Evolutionary conservation across 1,284 basidiomycete species (phyloP).

Genomic region (Meira miltonrushii): DNA sequence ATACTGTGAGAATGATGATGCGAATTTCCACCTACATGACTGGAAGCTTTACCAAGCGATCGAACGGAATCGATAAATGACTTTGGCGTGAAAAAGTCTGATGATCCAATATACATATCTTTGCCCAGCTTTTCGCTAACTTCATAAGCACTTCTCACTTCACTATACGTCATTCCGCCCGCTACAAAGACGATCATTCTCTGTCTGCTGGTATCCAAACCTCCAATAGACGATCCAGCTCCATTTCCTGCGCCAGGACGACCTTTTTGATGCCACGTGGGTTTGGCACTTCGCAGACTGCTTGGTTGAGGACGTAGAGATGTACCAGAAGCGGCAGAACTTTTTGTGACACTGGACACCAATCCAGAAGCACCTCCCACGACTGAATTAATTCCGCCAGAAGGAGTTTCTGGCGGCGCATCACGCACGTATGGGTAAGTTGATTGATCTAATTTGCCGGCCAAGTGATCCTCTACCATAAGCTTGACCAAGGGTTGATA

Average conservation of each 20-base stretch:
- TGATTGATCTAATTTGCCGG: constrained; percentile 69
- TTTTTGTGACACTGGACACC: constrained; percentile 1
- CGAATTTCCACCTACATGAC: not conserved
- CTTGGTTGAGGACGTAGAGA: constrained; percentile 19
- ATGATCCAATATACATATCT: constrained; percentile 93
- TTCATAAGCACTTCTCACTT: constrained; percentile 81
- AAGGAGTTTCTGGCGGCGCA: constrained; percentile 61
- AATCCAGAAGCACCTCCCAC: constrained; percentile 2
- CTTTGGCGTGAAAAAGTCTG: constrained; percentile 77
- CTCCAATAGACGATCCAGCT: constrained; percentile 7
- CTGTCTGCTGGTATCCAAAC: constrained; percentile 57
- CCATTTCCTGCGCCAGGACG: constrained; percentile 18
- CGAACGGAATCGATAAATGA: constrained; percentile 80
- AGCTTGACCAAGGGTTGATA: constrained; percentile 81
- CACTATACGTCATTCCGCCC: constrained; percentile 93
- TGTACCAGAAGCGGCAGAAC: not conserved
- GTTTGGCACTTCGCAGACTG: constrained; percentile 36
- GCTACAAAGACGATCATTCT: constrained; percentile 86
- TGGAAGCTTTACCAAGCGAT: constrained; percentile 36
- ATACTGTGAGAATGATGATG: constrained; percentile 6
- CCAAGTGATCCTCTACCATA: constrained; percentile 82
- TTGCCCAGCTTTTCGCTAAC: constrained; percentile 70
- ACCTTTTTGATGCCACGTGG: constrained; percentile 40
- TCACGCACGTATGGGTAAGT: constrained; percentile 90
- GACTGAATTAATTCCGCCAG: not conserved